Percentiles rank a stretch among this genome's conserved stretches.
These are phyloP conservation scores for Wickerhamiella allomyrinae DNA, from an alignment of 805 yeast genomes.

Conservation along the genomic window DNA sequence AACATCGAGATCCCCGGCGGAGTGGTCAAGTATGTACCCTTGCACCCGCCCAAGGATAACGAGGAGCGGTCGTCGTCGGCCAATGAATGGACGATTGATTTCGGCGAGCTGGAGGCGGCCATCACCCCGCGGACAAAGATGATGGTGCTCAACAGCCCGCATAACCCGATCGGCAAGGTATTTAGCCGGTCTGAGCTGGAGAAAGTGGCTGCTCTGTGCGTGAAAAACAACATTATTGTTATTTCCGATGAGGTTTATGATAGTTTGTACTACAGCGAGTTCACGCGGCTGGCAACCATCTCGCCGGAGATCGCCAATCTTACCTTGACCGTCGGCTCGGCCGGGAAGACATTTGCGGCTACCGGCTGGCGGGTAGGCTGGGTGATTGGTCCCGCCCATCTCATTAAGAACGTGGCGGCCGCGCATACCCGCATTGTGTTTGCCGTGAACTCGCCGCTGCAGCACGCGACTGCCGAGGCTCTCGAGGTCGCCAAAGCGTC, in stretches of 20 bases:
- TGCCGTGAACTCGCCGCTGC: conserved; percentile 79
- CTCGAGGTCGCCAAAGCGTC: conserved; percentile 45
- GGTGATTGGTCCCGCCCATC: conserved; percentile 75
- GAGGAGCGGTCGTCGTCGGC: conserved; percentile 52
- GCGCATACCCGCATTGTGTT: conserved; percentile 95
- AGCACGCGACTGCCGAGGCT: conserved; percentile 80
- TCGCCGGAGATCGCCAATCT: conserved; percentile 64
- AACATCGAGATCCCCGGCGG: conserved; percentile 93
- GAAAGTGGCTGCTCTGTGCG: conserved; percentile 68
- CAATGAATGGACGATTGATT: conserved; percentile 76
- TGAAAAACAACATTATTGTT: conserved; percentile 67
- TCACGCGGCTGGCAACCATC: conserved; percentile 74
- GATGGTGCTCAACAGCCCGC: conserved; percentile 84
- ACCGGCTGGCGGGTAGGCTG: conserved; percentile 99
- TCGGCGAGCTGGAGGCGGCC: conserved; percentile 57
- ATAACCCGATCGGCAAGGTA: conserved; percentile 90
- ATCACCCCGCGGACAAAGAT: conserved; percentile 67
- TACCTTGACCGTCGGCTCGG: conserved; percentile 88
- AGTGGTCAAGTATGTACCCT: conserved; percentile 70
- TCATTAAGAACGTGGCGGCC: conserved; percentile 64
- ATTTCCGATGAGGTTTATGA: conserved; percentile 94
- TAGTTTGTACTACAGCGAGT: conserved; percentile 59
- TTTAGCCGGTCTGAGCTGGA: conserved; percentile 62
- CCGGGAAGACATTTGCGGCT: conserved; percentile 96
- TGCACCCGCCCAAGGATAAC: conserved; percentile 70